Conservation (phyloP, 2,329 filamentous ascomycete genomes). For the Tolypocladium album region DNA sequence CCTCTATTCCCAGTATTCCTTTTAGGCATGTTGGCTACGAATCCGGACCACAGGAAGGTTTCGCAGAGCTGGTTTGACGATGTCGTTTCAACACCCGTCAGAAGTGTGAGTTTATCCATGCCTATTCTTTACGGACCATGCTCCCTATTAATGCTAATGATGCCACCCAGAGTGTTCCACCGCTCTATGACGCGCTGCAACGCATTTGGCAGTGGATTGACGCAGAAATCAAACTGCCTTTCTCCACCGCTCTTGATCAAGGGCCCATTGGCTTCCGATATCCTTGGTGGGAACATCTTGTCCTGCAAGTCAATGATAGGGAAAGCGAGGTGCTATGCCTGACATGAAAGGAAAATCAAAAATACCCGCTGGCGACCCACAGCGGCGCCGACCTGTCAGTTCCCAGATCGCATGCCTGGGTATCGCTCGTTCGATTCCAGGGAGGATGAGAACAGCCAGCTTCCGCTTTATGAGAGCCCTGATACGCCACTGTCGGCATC, state of each 20-base stretch:
- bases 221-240: constrained; percentile 11
- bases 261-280: constrained; percentile 16
- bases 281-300: constrained; percentile 30
- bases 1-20: constrained; percentile 30
- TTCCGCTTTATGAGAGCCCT: constrained; percentile 8
- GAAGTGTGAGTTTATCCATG: constrained; percentile 23
- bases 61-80: constrained; percentile 24
- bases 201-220: constrained; percentile 25
- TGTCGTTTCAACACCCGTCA: constrained; percentile 24
- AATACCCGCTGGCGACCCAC: background rate
- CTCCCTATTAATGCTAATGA: constrained; percentile 6
- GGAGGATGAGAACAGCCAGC: background rate
- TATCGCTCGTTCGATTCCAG: background rate
- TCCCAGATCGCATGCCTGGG: background rate
- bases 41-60: constrained; percentile 14
- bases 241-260: constrained; percentile 6
- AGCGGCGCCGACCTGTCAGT: background rate
- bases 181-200: constrained; percentile 20
- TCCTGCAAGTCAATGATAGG: constrained; percentile 17
- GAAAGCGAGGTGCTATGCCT: constrained; percentile 26
- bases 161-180: constrained; percentile 25
- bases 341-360: constrained; percentile 16
- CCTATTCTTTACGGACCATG: background rate
- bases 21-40: constrained; percentile 24
- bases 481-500: constrained; percentile 28